Evolutionary conservation across 176 grass and related monocot species (phyloP).

Genomic region (Oryza officinalis): DNA sequence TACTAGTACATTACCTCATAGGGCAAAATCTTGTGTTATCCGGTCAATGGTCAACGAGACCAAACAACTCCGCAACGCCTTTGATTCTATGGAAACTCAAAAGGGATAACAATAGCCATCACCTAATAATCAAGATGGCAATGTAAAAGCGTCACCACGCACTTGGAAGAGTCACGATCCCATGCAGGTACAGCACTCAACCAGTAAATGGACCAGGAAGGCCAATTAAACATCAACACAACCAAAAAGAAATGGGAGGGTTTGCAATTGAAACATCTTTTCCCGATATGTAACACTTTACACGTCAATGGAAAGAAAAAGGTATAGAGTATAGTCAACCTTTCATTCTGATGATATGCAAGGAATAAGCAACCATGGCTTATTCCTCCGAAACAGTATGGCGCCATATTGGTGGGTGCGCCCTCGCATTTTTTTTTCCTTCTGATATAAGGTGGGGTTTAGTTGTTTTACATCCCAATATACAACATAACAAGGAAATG

Average conservation of each 20-base stretch:
- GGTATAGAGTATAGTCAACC: background rate
- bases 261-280: background rate
- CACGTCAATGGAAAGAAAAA: background rate
- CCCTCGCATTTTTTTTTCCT: background rate
- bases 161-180: background rate
- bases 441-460: background rate
- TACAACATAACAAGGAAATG: constrained; percentile 28
- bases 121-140: background rate
- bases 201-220: background rate
- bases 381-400: background rate
- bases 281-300: background rate
- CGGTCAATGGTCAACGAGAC: constrained; percentile 11
- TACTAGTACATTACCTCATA: too few species aligned
- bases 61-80: constrained; percentile 34
- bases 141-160: background rate
- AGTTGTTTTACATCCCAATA: constrained; percentile 41
- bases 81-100: background rate
- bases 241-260: background rate
- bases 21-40: background rate
- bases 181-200: background rate
- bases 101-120: background rate
- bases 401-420: background rate
- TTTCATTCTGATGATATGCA: background rate
- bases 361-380: background rate
- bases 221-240: background rate